Percentiles rank a stretch among this genome's conserved stretches.
Evolutionary conservation across 768 basidiomycete species (phyloP).

Genomic region (Mycena sanguinolenta): DNA sequence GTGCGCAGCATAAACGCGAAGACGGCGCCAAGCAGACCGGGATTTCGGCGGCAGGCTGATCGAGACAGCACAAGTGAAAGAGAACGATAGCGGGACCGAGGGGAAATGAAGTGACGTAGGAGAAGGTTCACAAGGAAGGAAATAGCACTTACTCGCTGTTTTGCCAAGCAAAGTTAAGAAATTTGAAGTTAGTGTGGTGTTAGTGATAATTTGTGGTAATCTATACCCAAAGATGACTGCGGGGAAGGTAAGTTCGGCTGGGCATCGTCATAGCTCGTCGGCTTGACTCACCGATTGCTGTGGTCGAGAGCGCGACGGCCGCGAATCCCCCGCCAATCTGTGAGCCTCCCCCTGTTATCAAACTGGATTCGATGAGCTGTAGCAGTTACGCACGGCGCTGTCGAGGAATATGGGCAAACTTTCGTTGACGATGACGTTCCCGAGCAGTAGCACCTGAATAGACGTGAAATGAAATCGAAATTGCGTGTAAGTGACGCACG

Average conservation of each 20-base stretch:
- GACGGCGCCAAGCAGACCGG: neutral
- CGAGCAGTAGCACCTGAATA: slow-evolving; percentile 84
- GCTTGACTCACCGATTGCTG: slow-evolving; percentile 69
- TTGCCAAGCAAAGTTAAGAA: slow-evolving; percentile 42
- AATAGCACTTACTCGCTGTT: slow-evolving; percentile 72
- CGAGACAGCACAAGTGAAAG: slow-evolving; percentile 46
- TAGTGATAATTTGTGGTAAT: neutral
- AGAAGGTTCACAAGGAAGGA: neutral
- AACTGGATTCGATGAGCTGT: neutral
- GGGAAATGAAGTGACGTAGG: neutral
- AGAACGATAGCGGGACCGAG: neutral
- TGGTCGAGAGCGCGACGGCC: slow-evolving; percentile 84
- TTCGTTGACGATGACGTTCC: slow-evolving; percentile 91
- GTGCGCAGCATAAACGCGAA: neutral
- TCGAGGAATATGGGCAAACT: slow-evolving; percentile 88
- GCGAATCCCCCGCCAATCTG: slow-evolving; percentile 77
- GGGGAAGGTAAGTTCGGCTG: neutral
- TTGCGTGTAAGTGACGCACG: slow-evolving; percentile 54
- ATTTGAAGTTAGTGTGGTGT: slow-evolving; percentile 5
- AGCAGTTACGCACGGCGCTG: slow-evolving; percentile 70
- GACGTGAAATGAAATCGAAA: neutral
- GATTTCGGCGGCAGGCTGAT: neutral
- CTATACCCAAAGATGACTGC: slow-evolving; percentile 87
- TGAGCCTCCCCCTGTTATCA: neutral
- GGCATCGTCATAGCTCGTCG: neutral